phyloP scores from a whole-genome alignment of 148 eudicot genomes.

The Camellia granthamiana region DNA sequence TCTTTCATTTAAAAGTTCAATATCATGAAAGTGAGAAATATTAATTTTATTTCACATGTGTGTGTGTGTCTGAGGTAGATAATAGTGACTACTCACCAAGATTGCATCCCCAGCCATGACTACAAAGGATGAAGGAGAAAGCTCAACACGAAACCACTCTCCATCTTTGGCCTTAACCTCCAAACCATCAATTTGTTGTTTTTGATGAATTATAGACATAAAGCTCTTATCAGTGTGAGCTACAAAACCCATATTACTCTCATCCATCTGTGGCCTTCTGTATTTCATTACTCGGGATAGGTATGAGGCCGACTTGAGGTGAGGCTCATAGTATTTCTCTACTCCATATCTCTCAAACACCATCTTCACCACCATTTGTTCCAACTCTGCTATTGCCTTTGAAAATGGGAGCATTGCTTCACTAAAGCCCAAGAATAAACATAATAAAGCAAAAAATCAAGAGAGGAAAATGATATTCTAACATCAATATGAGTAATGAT shows the following conservation, averaged over 20 bases:
- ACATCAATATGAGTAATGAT: no score
- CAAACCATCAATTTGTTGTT: constrained; percentile 37
- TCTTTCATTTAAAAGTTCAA: background rate
- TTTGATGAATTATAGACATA: constrained; percentile 45
- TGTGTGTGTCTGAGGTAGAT: no score
- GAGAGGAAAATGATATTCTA: background rate
- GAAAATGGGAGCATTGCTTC: constrained; percentile 30
- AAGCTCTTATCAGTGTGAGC: constrained; percentile 52
- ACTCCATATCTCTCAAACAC: constrained; percentile 49
- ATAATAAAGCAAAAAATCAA: background rate
- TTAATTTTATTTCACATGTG: no score
- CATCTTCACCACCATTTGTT: constrained; percentile 41
- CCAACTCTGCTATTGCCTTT: constrained; percentile 33
- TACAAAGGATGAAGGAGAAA: constrained; percentile 41
- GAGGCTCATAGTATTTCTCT: constrained; percentile 33
- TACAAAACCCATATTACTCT: constrained; percentile 37
- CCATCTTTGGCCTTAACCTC: constrained; percentile 49
- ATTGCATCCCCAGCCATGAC: constrained; percentile 56
- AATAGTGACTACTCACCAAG: constrained; percentile 24
- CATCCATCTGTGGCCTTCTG: constrained; percentile 20
- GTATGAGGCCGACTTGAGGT: constrained; percentile 26
- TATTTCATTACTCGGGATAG: constrained; percentile 46
- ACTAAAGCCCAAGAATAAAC: constrained; percentile 18
- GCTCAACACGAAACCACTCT: constrained; percentile 37
- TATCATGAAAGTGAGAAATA: no score